Percentiles rank a stretch among this genome's conserved stretches.
Evolutionary conservation across 441 rosid species (phyloP).

Genomic region (Caryocar brasiliense): DNA sequence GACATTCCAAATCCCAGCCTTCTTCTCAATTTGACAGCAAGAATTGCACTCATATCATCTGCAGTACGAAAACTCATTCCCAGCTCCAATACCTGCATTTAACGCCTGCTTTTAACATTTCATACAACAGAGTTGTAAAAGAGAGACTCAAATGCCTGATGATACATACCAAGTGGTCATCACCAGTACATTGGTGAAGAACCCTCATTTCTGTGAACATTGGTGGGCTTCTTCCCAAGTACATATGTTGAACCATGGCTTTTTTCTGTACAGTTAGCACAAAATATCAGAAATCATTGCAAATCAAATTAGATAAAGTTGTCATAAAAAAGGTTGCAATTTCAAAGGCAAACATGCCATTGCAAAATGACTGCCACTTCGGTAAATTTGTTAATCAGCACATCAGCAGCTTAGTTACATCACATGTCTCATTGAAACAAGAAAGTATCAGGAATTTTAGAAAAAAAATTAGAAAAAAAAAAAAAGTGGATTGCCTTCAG

Average conservation of each 20-base stretch:
- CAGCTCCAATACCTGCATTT: conserved; percentile 70
- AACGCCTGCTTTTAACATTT: too few species aligned
- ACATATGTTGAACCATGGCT: conserved; percentile 59
- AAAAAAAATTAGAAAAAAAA: too few species aligned
- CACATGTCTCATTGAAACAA: too few species aligned
- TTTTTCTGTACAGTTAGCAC: conserved; percentile 37
- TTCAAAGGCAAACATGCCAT: background rate
- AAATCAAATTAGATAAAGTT: background rate
- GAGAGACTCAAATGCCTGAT: background rate
- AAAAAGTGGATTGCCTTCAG: too few species aligned
- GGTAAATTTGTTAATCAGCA: too few species aligned
- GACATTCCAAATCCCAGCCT: conserved; percentile 86
- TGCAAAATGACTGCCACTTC: too few species aligned
- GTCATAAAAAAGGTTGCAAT: background rate
- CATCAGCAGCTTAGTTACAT: too few species aligned
- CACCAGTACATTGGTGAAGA: conserved; percentile 48
- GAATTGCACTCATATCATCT: conserved; percentile 87
- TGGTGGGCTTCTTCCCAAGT: conserved; percentile 87
- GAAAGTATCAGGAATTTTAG: too few species aligned
- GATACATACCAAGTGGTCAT: conserved; percentile 74
- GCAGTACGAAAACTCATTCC: conserved; percentile 90
- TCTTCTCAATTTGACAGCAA: conserved; percentile 69
- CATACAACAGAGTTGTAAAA: too few species aligned
- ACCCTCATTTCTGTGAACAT: conserved; percentile 74
- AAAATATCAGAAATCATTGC: background rate